Evolutionary conservation across 2,329 filamentous ascomycete genomes (phyloP).

Genomic region (Fusarium continuum): DNA sequence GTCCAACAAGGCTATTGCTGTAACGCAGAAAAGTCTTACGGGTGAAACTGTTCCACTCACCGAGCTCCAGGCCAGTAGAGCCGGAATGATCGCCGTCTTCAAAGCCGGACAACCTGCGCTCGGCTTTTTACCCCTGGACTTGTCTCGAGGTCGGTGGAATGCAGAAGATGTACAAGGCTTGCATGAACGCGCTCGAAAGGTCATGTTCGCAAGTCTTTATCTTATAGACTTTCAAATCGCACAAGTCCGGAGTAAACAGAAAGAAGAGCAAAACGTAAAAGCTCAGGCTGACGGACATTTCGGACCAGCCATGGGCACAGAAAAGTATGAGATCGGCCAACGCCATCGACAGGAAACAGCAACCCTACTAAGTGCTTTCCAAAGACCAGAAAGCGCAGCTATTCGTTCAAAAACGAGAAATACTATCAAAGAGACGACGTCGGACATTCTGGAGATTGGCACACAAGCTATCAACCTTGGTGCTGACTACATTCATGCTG

Average conservation of each 20-base stretch:
- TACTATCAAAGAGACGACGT: slow-evolving; percentile 45
- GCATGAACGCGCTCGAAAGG: slow-evolving; percentile 48
- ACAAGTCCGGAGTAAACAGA: slow-evolving; percentile 38
- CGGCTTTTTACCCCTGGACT: slow-evolving; percentile 57
- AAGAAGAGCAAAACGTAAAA: slow-evolving; percentile 19
- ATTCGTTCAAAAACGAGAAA: slow-evolving; percentile 47
- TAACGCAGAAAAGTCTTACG: slow-evolving; percentile 40
- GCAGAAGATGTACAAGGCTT: slow-evolving; percentile 54
- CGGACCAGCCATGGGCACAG: not conserved
- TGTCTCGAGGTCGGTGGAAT: slow-evolving; percentile 57
- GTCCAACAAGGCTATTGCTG: slow-evolving; percentile 46
- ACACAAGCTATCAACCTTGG: slow-evolving; percentile 39
- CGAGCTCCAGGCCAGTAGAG: slow-evolving; percentile 43
- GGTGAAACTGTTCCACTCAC: slow-evolving; percentile 38
- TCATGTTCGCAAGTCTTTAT: slow-evolving; percentile 48
- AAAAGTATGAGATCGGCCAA: slow-evolving; percentile 27
- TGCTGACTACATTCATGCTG: slow-evolving; percentile 38
- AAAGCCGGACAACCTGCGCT: slow-evolving; percentile 52
- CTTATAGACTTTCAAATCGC: slow-evolving; percentile 56
- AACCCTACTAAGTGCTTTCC: slow-evolving; percentile 50
- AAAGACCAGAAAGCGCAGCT: slow-evolving; percentile 48
- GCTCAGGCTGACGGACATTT: not conserved
- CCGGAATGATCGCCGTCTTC: slow-evolving; percentile 47
- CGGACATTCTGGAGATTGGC: slow-evolving; percentile 39
- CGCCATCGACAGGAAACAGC: slow-evolving; percentile 47